Evolutionary conservation across 2,329 filamentous ascomycete species (phyloP).

Genomic region (Pyrenochaeta sp.): DNA sequence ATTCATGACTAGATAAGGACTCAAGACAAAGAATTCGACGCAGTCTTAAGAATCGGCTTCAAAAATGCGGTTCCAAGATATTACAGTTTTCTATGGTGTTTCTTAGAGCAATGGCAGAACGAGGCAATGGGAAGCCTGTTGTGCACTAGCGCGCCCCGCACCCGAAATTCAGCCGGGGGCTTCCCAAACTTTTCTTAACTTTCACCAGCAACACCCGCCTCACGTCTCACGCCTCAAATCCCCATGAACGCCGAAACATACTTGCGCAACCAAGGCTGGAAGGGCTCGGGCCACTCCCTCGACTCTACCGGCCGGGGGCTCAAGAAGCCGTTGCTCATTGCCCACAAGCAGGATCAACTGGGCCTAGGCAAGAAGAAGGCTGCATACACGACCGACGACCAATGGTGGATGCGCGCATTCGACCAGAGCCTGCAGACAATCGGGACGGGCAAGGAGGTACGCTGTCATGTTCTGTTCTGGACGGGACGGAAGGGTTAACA

Average conservation of each 20-base stretch:
- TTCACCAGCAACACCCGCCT: constrained; percentile 2
- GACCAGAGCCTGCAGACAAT: constrained; percentile 84
- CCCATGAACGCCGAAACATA: constrained; percentile 84
- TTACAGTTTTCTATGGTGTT: too few species aligned
- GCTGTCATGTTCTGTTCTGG: too few species aligned
- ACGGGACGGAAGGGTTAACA: not conserved
- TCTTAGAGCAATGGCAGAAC: too few species aligned
- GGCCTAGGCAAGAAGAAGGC: constrained; percentile 79
- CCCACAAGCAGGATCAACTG: constrained; percentile 79
- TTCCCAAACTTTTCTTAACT: constrained; percentile 24
- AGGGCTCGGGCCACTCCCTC: constrained; percentile 85
- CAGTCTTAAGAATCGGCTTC: too few species aligned
- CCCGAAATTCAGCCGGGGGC: constrained; percentile 8
- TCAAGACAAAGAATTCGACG: too few species aligned
- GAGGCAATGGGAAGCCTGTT: too few species aligned
- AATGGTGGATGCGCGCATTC: constrained; percentile 97
- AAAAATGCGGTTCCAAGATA: too few species aligned
- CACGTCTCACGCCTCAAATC: constrained; percentile 4
- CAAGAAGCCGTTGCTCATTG: constrained; percentile 80
- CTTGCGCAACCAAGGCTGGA: constrained; percentile 87
- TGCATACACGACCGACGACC: constrained; percentile 67
- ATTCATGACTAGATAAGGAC: too few species aligned
- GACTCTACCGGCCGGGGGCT: constrained; percentile 80
- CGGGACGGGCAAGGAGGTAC: constrained; percentile 40
- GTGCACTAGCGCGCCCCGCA: constrained; percentile 7